A percentile compares a stretch with the other conserved stretches of the same genome.
These are phyloP conservation scores for Globisporangium uncinulatum DNA, from an alignment of 352 stramenopile genomes.

Conservation along the genomic window DNA sequence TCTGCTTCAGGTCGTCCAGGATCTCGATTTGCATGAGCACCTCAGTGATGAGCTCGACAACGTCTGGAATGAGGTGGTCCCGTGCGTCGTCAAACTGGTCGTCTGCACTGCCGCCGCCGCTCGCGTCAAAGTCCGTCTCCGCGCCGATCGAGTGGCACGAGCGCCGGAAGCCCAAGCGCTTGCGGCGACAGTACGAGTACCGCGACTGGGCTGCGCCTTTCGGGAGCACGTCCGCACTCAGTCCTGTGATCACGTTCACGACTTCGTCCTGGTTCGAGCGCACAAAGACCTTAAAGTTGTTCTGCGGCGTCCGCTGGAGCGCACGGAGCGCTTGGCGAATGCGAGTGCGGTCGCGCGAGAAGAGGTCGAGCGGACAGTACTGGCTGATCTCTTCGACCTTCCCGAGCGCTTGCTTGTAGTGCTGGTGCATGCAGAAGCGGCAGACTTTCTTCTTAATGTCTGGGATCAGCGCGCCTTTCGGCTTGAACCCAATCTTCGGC, in stretches of 20 bases:
- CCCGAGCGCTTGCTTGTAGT: conserved; percentile 66
- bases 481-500: conserved; percentile 81
- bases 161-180: conserved; percentile 69
- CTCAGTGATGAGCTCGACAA: conserved; percentile 70
- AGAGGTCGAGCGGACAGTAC: conserved; percentile 82
- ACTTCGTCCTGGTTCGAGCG: conserved; percentile 72
- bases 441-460: conserved; percentile 58
- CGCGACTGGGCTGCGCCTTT: conserved; percentile 59
- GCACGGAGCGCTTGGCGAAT: conserved; percentile 55
- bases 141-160: conserved; percentile 68
- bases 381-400: conserved; percentile 81
- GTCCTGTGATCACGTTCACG: conserved; percentile 69
- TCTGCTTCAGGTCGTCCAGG: conserved; percentile 75
- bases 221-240: conserved; percentile 60
- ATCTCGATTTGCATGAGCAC: conserved; percentile 69
- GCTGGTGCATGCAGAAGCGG: conserved; percentile 88
- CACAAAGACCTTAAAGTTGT: conserved; percentile 89
- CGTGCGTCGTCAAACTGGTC: conserved; percentile 26
- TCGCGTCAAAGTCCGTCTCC: conserved; percentile 35
- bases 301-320: conserved; percentile 80
- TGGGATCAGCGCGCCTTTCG: conserved; percentile 43
- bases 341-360: conserved; percentile 52
- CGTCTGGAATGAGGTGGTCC: conserved; percentile 49
- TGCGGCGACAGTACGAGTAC: conserved; percentile 66
- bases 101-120: background rate